phyloP scores from a whole-genome alignment of 495 filamentous ascomycete species.

The Baudoinia panamericana region DNA sequence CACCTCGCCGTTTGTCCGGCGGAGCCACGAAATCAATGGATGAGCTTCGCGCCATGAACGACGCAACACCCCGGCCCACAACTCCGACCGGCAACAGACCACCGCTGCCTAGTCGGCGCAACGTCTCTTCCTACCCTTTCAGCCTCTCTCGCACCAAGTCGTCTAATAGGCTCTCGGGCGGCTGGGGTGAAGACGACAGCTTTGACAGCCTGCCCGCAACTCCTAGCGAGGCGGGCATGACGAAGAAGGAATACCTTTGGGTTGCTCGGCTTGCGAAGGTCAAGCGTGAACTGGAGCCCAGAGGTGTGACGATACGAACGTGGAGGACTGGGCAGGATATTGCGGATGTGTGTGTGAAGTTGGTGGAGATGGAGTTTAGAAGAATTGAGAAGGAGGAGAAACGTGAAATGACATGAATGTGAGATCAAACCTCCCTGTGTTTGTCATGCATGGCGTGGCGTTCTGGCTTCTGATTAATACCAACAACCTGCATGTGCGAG shows the following conservation, averaged over 20 bases:
- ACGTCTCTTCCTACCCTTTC: slow-evolving; percentile 31
- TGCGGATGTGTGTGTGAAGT: slow-evolving; percentile 39
- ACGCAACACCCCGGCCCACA: slow-evolving; percentile 3
- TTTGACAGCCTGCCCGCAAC: slow-evolving; percentile 12
- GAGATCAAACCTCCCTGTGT: too few relatives aligned
- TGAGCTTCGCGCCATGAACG: slow-evolving; percentile 2
- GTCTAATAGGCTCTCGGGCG: slow-evolving; percentile 7
- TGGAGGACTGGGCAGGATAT: slow-evolving; percentile 84
- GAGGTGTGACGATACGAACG: slow-evolving; percentile 62
- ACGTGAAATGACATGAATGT: neutral
- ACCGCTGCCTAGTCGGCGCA: slow-evolving; percentile 29
- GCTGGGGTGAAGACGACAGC: slow-evolving; percentile 7
- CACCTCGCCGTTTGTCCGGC: slow-evolving; percentile 6
- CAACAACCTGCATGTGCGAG: too few relatives aligned
- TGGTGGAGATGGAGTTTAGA: slow-evolving; percentile 37
- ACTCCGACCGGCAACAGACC: too few relatives aligned
- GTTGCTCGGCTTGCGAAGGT: slow-evolving; percentile 62
- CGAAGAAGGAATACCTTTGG: slow-evolving; percentile 80
- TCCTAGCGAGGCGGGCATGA: slow-evolving; percentile 29
- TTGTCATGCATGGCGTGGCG: too few relatives aligned
- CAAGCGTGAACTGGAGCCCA: slow-evolving; percentile 49
- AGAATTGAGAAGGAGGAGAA: slow-evolving; percentile 23
- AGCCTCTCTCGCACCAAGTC: slow-evolving; percentile 24
- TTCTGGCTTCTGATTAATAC: too few relatives aligned
- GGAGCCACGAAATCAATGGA: slow-evolving; percentile 4